Conservation (phyloP, 2,329 filamentous ascomycete genomes). For the Colletotrichum sp. region DNA sequence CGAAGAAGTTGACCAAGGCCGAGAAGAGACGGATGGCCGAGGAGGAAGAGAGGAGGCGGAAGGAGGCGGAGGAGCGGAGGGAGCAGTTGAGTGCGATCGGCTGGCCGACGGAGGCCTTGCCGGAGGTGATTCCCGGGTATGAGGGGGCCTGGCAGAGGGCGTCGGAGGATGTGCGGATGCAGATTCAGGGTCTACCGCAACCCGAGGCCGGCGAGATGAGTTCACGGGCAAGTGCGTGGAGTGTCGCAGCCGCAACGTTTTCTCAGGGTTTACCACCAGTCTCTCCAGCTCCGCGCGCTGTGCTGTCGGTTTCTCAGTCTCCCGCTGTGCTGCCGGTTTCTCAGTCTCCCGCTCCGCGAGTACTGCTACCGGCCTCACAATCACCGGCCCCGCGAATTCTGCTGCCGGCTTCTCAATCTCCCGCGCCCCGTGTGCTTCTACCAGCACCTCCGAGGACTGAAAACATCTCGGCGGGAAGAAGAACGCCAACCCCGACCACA, state of each 20-base stretch:
- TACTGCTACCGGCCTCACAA: background rate
- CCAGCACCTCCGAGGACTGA: background rate
- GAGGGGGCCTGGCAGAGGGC: background rate
- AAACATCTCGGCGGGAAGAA: background rate
- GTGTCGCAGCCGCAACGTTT: background rate
- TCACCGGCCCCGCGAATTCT: background rate
- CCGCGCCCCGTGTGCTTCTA: background rate
- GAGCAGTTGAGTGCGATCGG: background rate
- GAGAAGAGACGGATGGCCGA: background rate
- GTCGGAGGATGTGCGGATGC: background rate
- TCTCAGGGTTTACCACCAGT: background rate
- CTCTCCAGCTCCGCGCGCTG: background rate
- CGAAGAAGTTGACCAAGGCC: background rate
- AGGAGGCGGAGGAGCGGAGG: background rate
- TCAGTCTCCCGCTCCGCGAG: background rate
- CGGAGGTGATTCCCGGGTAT: background rate
- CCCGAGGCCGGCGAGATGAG: background rate
- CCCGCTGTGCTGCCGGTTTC: background rate
- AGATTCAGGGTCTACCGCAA: background rate
- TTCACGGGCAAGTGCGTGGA: background rate
- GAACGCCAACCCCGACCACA: background rate
- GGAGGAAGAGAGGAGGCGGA: background rate
- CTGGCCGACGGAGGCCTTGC: background rate
- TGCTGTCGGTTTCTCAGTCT: background rate
- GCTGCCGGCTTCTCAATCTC: background rate